phyloP scores from a whole-genome alignment of 306 rosid genomes.

The Medicago ruthenica region DNA sequence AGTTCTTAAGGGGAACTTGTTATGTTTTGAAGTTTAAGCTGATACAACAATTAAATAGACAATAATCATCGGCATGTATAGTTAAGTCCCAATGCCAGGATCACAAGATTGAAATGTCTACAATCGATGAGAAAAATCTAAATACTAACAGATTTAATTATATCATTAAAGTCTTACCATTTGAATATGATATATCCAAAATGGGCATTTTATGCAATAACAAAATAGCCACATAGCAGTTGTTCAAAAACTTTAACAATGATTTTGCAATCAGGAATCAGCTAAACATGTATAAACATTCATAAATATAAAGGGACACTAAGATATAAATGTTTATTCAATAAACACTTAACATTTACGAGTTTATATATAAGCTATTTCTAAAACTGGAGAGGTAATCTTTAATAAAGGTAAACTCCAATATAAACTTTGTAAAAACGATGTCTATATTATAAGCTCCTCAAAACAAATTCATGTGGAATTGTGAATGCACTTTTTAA shows the following conservation, averaged over 20 bases:
- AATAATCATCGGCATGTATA: slow-evolving; percentile 6
- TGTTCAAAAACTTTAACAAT: slow-evolving; percentile 7
- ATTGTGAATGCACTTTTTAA: not conserved
- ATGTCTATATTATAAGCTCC: not conserved
- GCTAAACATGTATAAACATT: not conserved
- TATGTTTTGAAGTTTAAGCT: slow-evolving; percentile 10
- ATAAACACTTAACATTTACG: not conserved
- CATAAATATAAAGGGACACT: not conserved
- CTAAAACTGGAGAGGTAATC: not conserved
- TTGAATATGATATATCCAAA: slow-evolving; percentile 14
- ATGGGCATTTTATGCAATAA: not conserved
- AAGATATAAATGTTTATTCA: not conserved
- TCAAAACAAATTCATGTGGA: not conserved
- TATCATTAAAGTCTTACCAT: slow-evolving; percentile 22
- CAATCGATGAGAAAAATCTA: slow-evolving; percentile 12
- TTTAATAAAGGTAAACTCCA: not conserved
- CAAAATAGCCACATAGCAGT: slow-evolving; percentile 1
- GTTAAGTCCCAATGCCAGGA: not conserved
- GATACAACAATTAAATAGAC: not conserved
- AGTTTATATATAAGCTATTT: not conserved
- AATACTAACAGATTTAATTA: not conserved
- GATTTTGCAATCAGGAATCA: not conserved
- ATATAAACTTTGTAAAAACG: not conserved
- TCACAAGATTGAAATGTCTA: not conserved
- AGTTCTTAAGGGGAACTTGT: not conserved